These are phyloP conservation scores for Centella asiatica DNA, from an alignment of 129 eudicot genomes.

Conservation along the genomic window DNA sequence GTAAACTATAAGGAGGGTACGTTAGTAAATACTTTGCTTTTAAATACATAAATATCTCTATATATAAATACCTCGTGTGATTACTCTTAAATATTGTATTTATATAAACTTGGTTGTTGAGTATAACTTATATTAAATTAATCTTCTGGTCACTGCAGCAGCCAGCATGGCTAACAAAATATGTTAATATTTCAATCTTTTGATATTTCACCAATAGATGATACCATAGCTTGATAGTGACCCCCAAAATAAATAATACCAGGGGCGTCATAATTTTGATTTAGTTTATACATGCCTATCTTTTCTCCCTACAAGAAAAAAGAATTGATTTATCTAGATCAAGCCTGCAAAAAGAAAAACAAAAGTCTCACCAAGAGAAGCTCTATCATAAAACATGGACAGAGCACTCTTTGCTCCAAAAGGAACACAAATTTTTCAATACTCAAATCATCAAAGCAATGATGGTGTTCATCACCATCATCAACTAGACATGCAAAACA, in stretches of 20 bases:
- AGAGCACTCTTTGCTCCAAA: slow-evolving; percentile 28
- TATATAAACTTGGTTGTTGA: not conserved
- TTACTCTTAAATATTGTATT: too few species aligned
- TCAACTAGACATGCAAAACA: slow-evolving; percentile 29
- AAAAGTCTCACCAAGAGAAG: not conserved
- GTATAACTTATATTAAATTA: not conserved
- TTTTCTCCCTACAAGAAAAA: slow-evolving; percentile 9
- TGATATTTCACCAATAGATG: slow-evolving; percentile 10
- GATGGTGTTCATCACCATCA: slow-evolving; percentile 17
- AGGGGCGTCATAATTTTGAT: not conserved
- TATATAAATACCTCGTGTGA: too few species aligned
- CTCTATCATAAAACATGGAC: slow-evolving; percentile 31
- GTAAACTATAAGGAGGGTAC: too few species aligned
- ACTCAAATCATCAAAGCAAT: slow-evolving; percentile 22
- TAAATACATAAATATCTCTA: too few species aligned
- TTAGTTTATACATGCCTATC: slow-evolving; percentile 11
- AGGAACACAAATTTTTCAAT: slow-evolving; percentile 28
- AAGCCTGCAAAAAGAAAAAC: slow-evolving; percentile 11
- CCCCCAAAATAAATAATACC: slow-evolving; percentile 5
- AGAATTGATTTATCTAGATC: not conserved
- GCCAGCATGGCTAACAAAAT: not conserved
- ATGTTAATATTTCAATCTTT: not conserved
- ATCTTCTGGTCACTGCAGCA: not conserved
- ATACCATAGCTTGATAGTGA: slow-evolving; percentile 19
- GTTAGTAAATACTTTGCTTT: too few species aligned